Evolutionary conservation across 192 early-diverging fungal species (phyloP).

Genomic region (Cetraspora pellucida): DNA sequence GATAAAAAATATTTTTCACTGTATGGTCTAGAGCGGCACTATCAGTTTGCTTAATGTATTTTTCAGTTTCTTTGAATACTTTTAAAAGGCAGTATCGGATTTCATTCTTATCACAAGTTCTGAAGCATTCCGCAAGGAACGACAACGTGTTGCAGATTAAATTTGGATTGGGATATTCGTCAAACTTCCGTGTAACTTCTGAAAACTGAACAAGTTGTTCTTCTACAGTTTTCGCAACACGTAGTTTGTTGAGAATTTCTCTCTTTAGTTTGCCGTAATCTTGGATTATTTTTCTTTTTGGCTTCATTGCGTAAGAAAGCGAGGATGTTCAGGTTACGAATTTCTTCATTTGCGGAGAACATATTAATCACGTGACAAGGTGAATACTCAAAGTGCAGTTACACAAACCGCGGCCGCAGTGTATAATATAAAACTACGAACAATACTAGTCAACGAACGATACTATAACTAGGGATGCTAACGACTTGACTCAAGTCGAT

Average conservation of each 20-base stretch:
- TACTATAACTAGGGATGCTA: too few relatives aligned
- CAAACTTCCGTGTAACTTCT: neutral
- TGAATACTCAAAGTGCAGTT: too few relatives aligned
- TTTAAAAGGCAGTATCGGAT: slow-evolving; percentile 7
- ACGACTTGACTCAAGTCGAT: too few relatives aligned
- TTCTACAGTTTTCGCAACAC: neutral
- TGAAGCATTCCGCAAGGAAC: slow-evolving; percentile 17
- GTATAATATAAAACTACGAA: too few relatives aligned
- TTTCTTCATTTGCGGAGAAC: too few relatives aligned
- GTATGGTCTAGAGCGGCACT: neutral
- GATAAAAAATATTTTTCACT: slow-evolving; percentile 14
- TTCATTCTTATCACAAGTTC: slow-evolving; percentile 16
- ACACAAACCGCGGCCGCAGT: too few relatives aligned
- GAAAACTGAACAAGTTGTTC: slow-evolving; percentile 11
- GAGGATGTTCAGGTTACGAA: too few relatives aligned
- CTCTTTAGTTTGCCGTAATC: neutral
- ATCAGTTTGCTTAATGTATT: slow-evolving; percentile 3
- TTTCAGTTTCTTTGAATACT: slow-evolving; percentile 21
- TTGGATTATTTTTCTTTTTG: neutral
- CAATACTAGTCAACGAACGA: too few relatives aligned
- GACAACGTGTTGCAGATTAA: neutral
- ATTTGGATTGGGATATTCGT: slow-evolving; percentile 12
- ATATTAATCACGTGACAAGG: too few relatives aligned
- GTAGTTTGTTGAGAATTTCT: neutral
- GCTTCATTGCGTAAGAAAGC: too few relatives aligned